Base-by-base conservation (phyloP, 441 rosid genomes). In the Aleurites moluccanus region DNA sequence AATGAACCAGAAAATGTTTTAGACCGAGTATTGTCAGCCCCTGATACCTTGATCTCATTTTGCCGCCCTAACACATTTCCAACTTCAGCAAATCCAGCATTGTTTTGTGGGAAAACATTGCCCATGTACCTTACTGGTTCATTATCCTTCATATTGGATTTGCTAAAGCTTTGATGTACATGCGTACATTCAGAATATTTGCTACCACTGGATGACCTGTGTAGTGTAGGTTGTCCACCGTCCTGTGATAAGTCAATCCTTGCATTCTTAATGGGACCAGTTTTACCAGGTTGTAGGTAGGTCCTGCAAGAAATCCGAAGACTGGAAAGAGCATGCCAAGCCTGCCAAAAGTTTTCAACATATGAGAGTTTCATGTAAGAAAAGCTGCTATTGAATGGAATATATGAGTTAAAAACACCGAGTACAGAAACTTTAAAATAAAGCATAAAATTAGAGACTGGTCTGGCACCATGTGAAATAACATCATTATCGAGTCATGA, bases 251-350 rank as follows among this genome's bases (percentile, higher is more conserved):
- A 60, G 33, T 73, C 80, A 77, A 80, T 68, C 69, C 65, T 64
- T 47, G 77, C 83, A 75, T 75, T 75, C 85, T 79, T 85, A 70
- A 87, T 50, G 0, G 87, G 81, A 69, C 81, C 83, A 81, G 93
- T 87, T 80, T 86, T 83, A 62, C 98, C 98, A 73, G 99, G 98
- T 80, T 84, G 83, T 64, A 80, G 53, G 84, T 89, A 90, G 77
- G 83, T 80, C 78, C 88, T 88, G 80, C 76, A 67, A 70, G 93
- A 86, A 75, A 87, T 68, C 52, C 84, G 85, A 71, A 92, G 93
- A 73, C 66, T 83, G 73, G 94, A 96, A 83, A 96, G 94, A 87
- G 87, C 78, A 78, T 73, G 85, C 97, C 97, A 93, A 69, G 97
- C 98, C 99, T 93, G 91, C 76, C 74, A 78, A 85, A 59, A 73